phyloP scores from a whole-genome alignment of 805 yeast species.

The Zygosaccharomyces lentus region DNA sequence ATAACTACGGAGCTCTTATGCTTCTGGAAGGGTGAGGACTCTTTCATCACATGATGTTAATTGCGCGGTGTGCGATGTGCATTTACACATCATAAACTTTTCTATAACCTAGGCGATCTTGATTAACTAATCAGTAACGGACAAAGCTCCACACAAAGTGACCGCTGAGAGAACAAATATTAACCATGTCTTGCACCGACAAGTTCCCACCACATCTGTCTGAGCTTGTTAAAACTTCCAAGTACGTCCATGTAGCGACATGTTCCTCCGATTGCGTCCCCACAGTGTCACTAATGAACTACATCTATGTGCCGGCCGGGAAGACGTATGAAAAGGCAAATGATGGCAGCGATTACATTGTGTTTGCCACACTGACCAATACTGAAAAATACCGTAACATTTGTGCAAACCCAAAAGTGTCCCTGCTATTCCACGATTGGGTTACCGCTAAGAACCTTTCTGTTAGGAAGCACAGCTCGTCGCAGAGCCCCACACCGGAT shows the following conservation, averaged over 20 bases:
- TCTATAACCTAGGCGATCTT: not conserved
- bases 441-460: constrained; percentile 51
- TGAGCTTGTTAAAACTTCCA: constrained; percentile 52
- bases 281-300: constrained; percentile 89
- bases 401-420: constrained; percentile 65
- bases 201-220: constrained; percentile 39
- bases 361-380: constrained; percentile 65
- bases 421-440: constrained; percentile 90
- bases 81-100: not conserved
- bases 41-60: constrained; percentile 1
- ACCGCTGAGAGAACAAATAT: not conserved
- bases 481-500: constrained; percentile 32
- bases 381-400: constrained; percentile 77
- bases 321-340: constrained; percentile 29
- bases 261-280: constrained; percentile 63
- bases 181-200: constrained; percentile 31
- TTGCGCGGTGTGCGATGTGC: not conserved
- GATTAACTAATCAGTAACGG: not conserved
- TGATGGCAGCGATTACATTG: constrained; percentile 46
- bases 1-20: not conserved
- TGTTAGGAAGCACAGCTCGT: constrained; percentile 28
- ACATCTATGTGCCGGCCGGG: constrained; percentile 54
- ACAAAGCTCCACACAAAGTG: not conserved
- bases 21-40: not conserved
- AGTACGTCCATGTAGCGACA: constrained; percentile 82